phyloP scores from a whole-genome alignment of 1,284 basidiomycete species.

The Coriolopsis trogii region DNA sequence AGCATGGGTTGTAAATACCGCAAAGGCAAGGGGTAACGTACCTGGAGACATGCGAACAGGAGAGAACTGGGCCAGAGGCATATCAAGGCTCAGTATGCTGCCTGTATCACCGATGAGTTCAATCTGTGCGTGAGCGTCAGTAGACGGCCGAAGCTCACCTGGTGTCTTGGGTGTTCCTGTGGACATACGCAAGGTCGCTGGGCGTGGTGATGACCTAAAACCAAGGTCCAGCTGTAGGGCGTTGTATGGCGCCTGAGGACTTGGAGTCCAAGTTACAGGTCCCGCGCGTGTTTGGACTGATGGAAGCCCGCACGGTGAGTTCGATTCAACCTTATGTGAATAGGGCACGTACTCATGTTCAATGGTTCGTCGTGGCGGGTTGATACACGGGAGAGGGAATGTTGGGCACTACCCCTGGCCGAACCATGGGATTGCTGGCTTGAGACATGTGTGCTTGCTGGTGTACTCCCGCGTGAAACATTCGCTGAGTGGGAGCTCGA shows the following conservation, averaged over 20 bases:
- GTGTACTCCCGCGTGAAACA: neutral
- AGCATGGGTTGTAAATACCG: neutral
- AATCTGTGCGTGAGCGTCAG: too few relatives aligned
- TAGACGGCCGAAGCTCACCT: neutral
- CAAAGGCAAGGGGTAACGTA: neutral
- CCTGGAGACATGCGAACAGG: slow-evolving; percentile 1
- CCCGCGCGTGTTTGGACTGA: slow-evolving; percentile 8
- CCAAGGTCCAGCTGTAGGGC: slow-evolving; percentile 9
- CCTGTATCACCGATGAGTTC: too few relatives aligned
- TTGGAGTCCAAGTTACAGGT: slow-evolving; percentile 2
- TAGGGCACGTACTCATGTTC: slow-evolving; percentile 2
- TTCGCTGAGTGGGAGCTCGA: neutral
- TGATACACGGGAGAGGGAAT: neutral
- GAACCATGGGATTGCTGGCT: neutral
- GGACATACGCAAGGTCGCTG: slow-evolving; percentile 5
- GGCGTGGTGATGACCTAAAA: slow-evolving; percentile 2
- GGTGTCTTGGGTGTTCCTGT: neutral
- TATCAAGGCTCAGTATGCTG: slow-evolving; percentile 9
- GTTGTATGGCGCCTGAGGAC: slow-evolving; percentile 5
- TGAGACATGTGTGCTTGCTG: neutral
- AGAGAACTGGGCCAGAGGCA: slow-evolving; percentile 2
- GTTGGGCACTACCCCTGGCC: neutral
- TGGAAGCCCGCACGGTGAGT: neutral
- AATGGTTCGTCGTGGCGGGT: neutral
- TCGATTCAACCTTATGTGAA: neutral